A percentile compares a stretch with the other conserved stretches of the same genome.
phyloP scores from a whole-genome alignment of 306 rosid genomes.

The Abrus pulchellus region DNA sequence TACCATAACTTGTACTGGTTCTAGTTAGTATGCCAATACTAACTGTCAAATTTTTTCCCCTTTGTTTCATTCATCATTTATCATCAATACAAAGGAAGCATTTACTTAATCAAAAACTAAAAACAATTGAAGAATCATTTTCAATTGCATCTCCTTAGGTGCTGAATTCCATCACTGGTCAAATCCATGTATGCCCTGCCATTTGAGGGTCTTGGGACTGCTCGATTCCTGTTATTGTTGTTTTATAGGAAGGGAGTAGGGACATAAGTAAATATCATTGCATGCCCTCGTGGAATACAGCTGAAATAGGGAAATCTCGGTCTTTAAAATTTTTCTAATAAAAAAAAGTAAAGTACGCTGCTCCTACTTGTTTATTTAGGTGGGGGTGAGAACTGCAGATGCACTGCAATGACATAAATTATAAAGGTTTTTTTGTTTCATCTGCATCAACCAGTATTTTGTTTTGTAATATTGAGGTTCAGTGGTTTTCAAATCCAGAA shows the following conservation, averaged over 20 bases:
- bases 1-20: slow-evolving; percentile 12
- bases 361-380: background rate
- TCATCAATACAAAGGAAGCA: slow-evolving; percentile 18
- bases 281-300: background rate
- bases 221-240: background rate
- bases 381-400: slow-evolving; percentile 4
- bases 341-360: background rate
- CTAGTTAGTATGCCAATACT: slow-evolving; percentile 1
- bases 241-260: slow-evolving; percentile 31
- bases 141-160: slow-evolving; percentile 22
- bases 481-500: slow-evolving; percentile 19
- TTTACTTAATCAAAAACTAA: slow-evolving; percentile 18
- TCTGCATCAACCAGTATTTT: slow-evolving; percentile 15
- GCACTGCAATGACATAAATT: slow-evolving; percentile 19
- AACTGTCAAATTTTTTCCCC: background rate
- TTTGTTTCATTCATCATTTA: slow-evolving; percentile 22
- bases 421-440: slow-evolving; percentile 21
- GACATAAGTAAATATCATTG: background rate
- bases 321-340: background rate
- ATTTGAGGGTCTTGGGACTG: background rate
- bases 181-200: slow-evolving; percentile 19
- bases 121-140: slow-evolving; percentile 30
- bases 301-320: background rate
- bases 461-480: slow-evolving; percentile 16
- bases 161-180: background rate